Base-by-base conservation (phyloP, 2,329 filamentous ascomycete species). In the Cladorrhinum sp. region DNA sequence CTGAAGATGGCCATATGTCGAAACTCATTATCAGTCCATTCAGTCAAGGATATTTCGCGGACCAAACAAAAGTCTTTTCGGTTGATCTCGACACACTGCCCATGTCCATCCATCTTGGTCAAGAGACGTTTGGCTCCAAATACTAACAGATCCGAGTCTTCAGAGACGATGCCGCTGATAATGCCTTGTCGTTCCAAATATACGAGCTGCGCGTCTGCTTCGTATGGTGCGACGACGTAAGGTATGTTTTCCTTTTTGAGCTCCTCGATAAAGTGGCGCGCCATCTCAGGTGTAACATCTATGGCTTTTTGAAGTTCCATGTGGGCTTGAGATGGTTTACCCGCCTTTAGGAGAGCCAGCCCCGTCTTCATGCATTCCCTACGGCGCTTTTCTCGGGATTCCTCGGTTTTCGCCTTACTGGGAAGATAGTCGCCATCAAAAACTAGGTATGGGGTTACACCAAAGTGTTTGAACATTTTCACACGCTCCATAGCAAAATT, bases 261-360 rank as follows among this genome's bases (percentile, higher is more conserved):
- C 73, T 96, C 91, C 67, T 97, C 92, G 61, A 99, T 99, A 57
- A 98, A 78, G 66, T 90, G 83, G 6, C 91, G 86, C 7, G 95
- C 95, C 96, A 99, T 99, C 69, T 95, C 88, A 1, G 96, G 93
- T 1, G 95, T 98, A 38, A 99, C 87, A 73, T 99, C 95, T 62
- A 98, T 89, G 50, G 93, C 90, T 74, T 98, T 99, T 72, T 98
- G 93, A 59, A 98, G 84, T 74, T 98, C 92, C 50, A 87, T 80
- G 60, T 93, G 86, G 9, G 95, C 95, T 70, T 93, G 89, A 0
- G 88, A 82, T 1, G 84, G 81, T 72, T 93, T 93, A 25, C 95
- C 93, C 32, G 92, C 88, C 62, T 87, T 88, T 59, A 96, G 79
- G 10, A 97, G 78, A 70, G 95, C 91, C 61, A 93, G 76, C 0